These are phyloP conservation scores for Agaricus sinodeliciosus DNA, from an alignment of 768 basidiomycete genomes.

Conservation along the genomic window DNA sequence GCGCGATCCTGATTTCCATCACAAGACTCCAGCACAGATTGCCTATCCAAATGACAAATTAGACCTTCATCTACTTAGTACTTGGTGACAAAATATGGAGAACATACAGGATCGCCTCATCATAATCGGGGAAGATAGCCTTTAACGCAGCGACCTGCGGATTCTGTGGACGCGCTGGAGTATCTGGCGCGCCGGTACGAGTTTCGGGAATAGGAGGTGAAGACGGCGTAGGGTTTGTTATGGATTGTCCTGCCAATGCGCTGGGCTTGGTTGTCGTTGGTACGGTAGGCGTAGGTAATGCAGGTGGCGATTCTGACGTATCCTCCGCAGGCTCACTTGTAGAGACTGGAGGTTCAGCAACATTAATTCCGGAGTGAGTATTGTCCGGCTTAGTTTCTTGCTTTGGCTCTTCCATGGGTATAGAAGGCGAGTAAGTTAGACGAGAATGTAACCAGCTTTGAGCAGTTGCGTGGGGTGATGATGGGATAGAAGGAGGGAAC, in stretches of 20 bases:
- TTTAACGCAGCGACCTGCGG: conserved; percentile 49
- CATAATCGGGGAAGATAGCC: conserved; percentile 78
- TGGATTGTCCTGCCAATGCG: not conserved
- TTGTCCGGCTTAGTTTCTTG: not conserved
- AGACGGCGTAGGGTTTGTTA: not conserved
- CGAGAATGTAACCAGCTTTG: not conserved
- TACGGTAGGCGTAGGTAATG: not conserved
- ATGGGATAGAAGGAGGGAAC: too few relatives aligned
- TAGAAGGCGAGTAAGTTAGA: not conserved
- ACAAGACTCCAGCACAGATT: conserved; percentile 68
- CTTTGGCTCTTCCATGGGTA: not conserved
- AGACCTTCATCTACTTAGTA: not conserved
- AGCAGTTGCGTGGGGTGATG: too few relatives aligned
- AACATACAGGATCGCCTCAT: conserved; percentile 61
- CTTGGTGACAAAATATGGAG: not conserved
- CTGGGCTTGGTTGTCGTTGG: not conserved
- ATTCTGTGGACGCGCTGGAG: conserved; percentile 38
- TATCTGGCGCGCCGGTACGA: conserved; percentile 11
- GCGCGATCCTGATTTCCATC: conserved; percentile 68
- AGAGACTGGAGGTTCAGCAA: not conserved
- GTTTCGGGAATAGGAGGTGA: conserved; percentile 2
- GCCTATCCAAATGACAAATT: conserved; percentile 26
- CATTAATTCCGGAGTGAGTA: not conserved
- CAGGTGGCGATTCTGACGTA: not conserved
- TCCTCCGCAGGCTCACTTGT: not conserved